Evolutionary conservation across 805 yeast species (phyloP).

Genomic region (Vanderwaltozyma yarrowii): DNA sequence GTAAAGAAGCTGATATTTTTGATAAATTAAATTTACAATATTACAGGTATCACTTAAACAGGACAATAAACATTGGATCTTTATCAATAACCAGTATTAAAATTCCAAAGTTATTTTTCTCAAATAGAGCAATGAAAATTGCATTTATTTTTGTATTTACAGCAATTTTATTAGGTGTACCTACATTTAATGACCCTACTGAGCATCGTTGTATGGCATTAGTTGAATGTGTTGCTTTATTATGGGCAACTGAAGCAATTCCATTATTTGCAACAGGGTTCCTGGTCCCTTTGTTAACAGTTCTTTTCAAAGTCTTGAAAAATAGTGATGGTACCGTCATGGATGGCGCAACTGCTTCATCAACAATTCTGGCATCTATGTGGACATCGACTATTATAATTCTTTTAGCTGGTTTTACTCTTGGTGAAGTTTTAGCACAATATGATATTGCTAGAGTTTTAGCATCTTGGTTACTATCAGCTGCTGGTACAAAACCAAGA

Average conservation of each 20-base stretch:
- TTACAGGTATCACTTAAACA: slow-evolving; percentile 25
- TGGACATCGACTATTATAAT: slow-evolving; percentile 92
- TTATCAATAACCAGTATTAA: slow-evolving; percentile 18
- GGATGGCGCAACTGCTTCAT: slow-evolving; percentile 53
- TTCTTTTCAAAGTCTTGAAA: slow-evolving; percentile 55
- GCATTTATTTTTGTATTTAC: slow-evolving; percentile 40
- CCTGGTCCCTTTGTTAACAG: slow-evolving; percentile 70
- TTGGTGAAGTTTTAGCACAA: slow-evolving; percentile 88
- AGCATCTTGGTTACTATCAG: slow-evolving; percentile 67
- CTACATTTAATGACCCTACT: slow-evolving; percentile 50
- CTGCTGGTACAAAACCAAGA: slow-evolving; percentile 78
- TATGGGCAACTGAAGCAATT: slow-evolving; percentile 94
- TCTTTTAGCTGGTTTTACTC: slow-evolving; percentile 80
- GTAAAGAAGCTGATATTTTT: neutral
- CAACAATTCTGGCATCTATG: slow-evolving; percentile 69
- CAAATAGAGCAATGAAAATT: slow-evolving; percentile 40
- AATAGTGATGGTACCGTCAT: slow-evolving; percentile 42
- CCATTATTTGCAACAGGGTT: slow-evolving; percentile 87
- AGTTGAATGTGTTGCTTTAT: slow-evolving; percentile 50
- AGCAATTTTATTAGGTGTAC: slow-evolving; percentile 42
- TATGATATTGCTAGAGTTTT: slow-evolving; percentile 78
- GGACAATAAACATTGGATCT: neutral
- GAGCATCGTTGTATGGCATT: slow-evolving; percentile 58
- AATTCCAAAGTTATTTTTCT: slow-evolving; percentile 40
- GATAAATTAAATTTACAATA: slow-evolving; percentile 26